These are phyloP conservation scores for Pelargonium myrrhifolium DNA, from an alignment of 441 rosid genomes.

Conservation along the genomic window DNA sequence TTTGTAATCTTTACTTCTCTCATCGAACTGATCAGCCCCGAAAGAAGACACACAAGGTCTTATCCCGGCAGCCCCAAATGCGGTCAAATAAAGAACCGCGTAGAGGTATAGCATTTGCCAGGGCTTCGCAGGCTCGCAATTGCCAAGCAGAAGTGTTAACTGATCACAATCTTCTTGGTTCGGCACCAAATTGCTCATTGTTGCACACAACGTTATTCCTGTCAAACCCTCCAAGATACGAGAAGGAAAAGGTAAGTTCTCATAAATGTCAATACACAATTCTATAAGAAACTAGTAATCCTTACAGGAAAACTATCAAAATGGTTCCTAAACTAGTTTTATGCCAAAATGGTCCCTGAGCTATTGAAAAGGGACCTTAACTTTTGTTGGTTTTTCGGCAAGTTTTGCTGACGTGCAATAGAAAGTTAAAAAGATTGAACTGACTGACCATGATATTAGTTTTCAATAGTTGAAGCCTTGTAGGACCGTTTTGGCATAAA, in stretches of 20 bases:
- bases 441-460: no score
- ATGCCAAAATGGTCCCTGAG: no score
- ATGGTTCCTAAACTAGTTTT: no score
- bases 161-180: slow-evolving; percentile 58
- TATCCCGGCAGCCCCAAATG: slow-evolving; percentile 89
- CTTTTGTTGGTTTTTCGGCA: no score
- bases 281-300: no score
- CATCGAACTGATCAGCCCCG: slow-evolving; percentile 97
- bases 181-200: slow-evolving; percentile 52
- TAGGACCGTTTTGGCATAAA: no score
- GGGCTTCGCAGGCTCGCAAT: slow-evolving; percentile 61
- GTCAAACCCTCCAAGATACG: slow-evolving; percentile 57
- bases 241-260: neutral
- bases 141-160: slow-evolving; percentile 61
- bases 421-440: no score
- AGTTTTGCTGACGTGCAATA: no score
- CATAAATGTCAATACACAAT: neutral
- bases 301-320: no score
- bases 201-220: slow-evolving; percentile 73
- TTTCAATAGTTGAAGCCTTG: no score
- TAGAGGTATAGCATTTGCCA: slow-evolving; percentile 84
- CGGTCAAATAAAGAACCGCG: slow-evolving; percentile 67
- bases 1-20: slow-evolving; percentile 61
- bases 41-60: slow-evolving; percentile 93
- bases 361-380: no score